Base-by-base conservation (phyloP, 257 asterid species). In the Fraxinus excelsior region DNA sequence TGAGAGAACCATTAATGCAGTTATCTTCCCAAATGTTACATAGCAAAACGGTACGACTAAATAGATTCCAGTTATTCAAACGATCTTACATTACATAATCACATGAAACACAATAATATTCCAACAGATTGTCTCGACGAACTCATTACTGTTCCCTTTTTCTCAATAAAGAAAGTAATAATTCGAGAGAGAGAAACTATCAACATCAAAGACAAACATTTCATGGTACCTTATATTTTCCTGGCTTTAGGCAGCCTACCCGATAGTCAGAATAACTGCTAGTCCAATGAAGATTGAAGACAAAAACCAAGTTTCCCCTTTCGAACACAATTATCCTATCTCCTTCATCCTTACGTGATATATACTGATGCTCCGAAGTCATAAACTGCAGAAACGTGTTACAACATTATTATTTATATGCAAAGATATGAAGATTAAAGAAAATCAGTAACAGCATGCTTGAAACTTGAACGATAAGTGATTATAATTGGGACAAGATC, bases 241-340 rank as follows among this genome's bases (percentile, higher is more conserved):
- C 99, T 18, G 94, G 91, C 87, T 87, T 88, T 14, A 86, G 81
- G 90, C 99, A 96, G 79, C 99, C 99, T 40, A 93, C 81, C 49
- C 82, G 90, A 74, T 96, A 96, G 82, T 93, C 96, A 9, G 93
- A 93, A 85, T 86, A 96, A 75, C 99, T 96, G 73, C 38, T 83
- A 67, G 79, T 88, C 97, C 97, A 96, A 72, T 93, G 99, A 76
- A 96, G 93, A 81, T 96, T 96, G 77, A 91, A 93, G 79, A 96
- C 97, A 67, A 93, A 93, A 69, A 96, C 91, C 53, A 96, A 82
- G 87, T 93, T 82, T 70, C 90, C 99, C 82, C 90, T 90, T 82
- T 96, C 98, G 46, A 93, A 96, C 25, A 91, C 91, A 58, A 96
- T 87, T 65, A 86, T 26, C 85, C 88, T 89, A 71, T 96, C 99